phyloP scores from a whole-genome alignment of 1,284 basidiomycete genomes.

The Marasmius oreades region DNA sequence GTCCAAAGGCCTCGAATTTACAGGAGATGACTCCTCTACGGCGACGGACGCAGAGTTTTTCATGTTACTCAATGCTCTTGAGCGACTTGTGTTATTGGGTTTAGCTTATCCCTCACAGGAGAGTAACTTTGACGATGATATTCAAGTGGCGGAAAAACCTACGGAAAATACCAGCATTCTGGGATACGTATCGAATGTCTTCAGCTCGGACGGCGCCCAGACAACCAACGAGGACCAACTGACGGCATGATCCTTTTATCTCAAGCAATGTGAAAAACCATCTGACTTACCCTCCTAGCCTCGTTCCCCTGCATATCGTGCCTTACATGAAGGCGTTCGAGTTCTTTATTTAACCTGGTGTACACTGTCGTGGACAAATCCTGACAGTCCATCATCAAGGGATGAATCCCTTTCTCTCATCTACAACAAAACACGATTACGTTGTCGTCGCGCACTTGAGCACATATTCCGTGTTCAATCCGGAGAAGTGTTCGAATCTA shows the following conservation, averaged over 20 bases:
- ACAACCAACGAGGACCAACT: constrained; percentile 49
- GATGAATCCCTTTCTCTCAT: constrained; percentile 68
- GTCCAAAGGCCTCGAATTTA: constrained; percentile 31
- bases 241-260: constrained; percentile 40
- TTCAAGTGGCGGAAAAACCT: constrained; percentile 46
- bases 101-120: constrained; percentile 52
- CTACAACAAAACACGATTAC: constrained; percentile 57
- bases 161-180: constrained; percentile 64
- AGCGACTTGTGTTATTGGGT: constrained; percentile 72
- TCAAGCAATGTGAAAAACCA: background rate
- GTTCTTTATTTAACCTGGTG: constrained; percentile 71
- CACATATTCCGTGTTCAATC: constrained; percentile 82
- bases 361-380: constrained; percentile 47
- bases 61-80: constrained; percentile 80
- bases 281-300: constrained; percentile 36
- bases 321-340: constrained; percentile 68
- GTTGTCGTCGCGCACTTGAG: constrained; percentile 79
- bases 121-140: constrained; percentile 56
- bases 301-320: constrained; percentile 66
- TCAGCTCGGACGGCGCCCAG: constrained; percentile 56
- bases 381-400: constrained; percentile 45
- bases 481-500: constrained; percentile 77
- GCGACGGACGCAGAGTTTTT: constrained; percentile 82
- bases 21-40: constrained; percentile 39
- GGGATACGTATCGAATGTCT: constrained; percentile 79